Conservation (phyloP, 2,329 filamentous ascomycete species). For the Fusarium sp. region DNA sequence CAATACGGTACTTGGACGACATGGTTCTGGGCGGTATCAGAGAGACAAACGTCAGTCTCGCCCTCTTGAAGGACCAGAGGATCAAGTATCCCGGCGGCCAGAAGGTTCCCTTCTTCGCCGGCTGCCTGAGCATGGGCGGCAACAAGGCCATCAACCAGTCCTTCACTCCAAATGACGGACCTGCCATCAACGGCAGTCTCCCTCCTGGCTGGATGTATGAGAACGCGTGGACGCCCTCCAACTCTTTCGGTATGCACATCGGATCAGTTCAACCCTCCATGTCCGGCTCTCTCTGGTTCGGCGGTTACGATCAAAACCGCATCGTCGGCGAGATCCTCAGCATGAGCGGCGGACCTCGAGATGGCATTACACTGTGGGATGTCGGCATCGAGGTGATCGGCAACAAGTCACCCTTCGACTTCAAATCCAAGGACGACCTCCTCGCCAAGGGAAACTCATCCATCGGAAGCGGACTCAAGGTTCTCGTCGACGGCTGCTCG, state of each 20-base stretch:
- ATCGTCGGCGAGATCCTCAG: background rate
- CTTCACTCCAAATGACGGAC: background rate
- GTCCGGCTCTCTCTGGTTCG: background rate
- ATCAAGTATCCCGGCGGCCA: background rate
- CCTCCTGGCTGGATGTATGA: background rate
- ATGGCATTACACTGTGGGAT: background rate
- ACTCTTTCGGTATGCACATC: background rate
- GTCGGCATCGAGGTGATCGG: background rate
- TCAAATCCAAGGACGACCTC: background rate
- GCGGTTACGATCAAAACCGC: background rate
- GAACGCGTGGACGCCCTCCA: background rate
- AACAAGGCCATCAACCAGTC: background rate
- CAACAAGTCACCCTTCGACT: background rate
- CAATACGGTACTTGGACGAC: background rate
- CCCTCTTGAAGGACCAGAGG: background rate
- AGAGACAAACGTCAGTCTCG: background rate
- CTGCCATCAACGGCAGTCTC: background rate
- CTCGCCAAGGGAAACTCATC: background rate
- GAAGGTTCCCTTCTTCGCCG: background rate
- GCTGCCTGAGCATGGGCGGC: background rate
- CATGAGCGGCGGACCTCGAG: background rate
- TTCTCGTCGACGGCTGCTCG: background rate
- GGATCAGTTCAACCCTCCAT: background rate
- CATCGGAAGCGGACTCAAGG: background rate
- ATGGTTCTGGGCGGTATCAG: background rate